Percentiles rank a stretch among this genome's conserved stretches.
These are phyloP conservation scores for Fonsecaea erecta DNA, from an alignment of 2,329 filamentous ascomycete species.

Conservation along the genomic window DNA sequence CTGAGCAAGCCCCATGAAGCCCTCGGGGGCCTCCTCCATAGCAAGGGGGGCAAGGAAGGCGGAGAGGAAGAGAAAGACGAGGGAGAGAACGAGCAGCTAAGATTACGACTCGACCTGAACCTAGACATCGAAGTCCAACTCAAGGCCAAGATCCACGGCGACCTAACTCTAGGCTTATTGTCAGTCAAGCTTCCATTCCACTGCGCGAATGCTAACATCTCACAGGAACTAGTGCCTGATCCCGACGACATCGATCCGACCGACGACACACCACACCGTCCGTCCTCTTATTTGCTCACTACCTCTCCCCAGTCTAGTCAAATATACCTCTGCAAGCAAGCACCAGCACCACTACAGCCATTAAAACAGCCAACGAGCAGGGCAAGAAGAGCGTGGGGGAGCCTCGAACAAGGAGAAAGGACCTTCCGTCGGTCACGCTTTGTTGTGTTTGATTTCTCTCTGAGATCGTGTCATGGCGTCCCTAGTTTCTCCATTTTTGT, in stretches of 20 bases:
- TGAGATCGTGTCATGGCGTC: constrained; percentile 22
- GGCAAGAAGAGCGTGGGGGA: background rate
- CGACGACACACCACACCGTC: too few species aligned
- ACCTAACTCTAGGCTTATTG: constrained; percentile 61
- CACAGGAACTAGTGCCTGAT: constrained; percentile 36
- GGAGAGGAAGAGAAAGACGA: constrained; percentile 27
- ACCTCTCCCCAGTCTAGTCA: background rate
- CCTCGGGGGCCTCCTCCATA: constrained; percentile 42
- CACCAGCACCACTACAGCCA: background rate
- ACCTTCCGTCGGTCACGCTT: constrained; percentile 1
- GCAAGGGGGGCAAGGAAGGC: constrained; percentile 45
- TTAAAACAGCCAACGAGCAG: background rate
- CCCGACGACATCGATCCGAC: background rate
- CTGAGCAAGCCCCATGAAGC: constrained; percentile 51
- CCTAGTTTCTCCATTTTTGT: constrained; percentile 25
- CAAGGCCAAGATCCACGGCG: constrained; percentile 69
- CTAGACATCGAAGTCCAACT: constrained; percentile 67
- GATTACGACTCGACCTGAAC: constrained; percentile 63
- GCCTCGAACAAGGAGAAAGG: background rate
- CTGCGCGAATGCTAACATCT: constrained; percentile 31
- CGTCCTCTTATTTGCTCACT: too few species aligned
- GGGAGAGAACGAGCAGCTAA: constrained; percentile 48
- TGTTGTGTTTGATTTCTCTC: constrained; percentile 1
- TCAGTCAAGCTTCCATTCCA: constrained; percentile 40
- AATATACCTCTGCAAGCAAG: background rate